Conservation (phyloP, 106 monocot species). For the Acorus gramineus region DNA sequence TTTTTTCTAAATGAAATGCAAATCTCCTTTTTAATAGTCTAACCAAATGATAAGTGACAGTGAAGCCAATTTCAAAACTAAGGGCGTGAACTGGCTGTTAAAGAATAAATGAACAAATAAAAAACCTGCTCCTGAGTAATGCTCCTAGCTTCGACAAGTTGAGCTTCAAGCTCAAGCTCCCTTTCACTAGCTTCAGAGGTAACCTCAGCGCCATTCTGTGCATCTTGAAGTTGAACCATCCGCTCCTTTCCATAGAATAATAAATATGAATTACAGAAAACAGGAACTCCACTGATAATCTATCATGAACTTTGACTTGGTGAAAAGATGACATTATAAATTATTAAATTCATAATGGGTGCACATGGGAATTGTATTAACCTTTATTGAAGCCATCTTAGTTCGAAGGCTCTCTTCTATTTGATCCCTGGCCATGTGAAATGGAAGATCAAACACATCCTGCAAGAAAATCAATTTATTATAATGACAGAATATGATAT, state of each 20-base stretch:
- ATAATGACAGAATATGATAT: neutral
- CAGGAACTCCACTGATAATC: too few species aligned
- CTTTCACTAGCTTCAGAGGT: constrained; percentile 87
- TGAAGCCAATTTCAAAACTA: neutral
- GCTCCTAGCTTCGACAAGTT: constrained; percentile 98
- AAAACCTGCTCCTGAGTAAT: constrained; percentile 96
- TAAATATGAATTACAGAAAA: too few species aligned
- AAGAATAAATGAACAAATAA: neutral
- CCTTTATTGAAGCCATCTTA: constrained; percentile 99
- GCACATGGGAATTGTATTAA: constrained; percentile 1
- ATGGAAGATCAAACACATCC: constrained; percentile 99
- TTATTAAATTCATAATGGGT: too few species aligned
- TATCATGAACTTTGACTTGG: too few species aligned
- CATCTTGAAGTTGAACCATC: constrained; percentile 96
- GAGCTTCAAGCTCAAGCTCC: constrained; percentile 98
- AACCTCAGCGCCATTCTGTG: constrained; percentile 89
- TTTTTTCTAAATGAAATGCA: too few species aligned
- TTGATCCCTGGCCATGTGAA: constrained; percentile 98
- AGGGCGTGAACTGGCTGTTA: neutral
- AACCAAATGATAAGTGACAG: neutral
- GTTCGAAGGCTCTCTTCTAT: constrained; percentile 95
- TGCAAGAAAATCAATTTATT: constrained; percentile 13
- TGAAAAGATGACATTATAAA: too few species aligned
- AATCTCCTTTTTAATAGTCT: neutral
- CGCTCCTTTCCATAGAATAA: constrained; percentile 29